These are phyloP conservation scores for Onygenales sp. DNA, from an alignment of 2,329 filamentous ascomycete genomes.

Conservation along the genomic window DNA sequence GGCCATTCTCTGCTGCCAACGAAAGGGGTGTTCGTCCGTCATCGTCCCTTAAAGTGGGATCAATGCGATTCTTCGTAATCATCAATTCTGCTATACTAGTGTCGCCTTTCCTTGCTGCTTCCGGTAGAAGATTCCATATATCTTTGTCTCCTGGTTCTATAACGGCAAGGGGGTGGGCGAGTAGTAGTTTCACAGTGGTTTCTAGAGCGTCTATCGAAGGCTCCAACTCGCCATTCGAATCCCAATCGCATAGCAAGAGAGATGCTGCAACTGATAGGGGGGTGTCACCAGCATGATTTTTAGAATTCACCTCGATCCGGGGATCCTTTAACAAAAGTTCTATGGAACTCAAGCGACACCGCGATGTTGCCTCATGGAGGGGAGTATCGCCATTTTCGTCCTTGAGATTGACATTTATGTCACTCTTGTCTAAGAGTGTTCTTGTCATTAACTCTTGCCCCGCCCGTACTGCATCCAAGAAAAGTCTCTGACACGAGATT, in stretches of 20 bases:
- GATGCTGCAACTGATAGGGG: not conserved
- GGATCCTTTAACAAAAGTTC: not conserved
- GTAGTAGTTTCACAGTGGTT: not conserved
- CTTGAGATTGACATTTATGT: not conserved
- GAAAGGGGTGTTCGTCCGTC: not conserved
- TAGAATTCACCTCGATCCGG: not conserved
- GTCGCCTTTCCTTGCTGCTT: not conserved
- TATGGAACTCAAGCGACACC: not conserved
- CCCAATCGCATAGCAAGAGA: not conserved
- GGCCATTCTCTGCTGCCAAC: not conserved
- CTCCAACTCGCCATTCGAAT: not conserved
- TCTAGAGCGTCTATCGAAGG: not conserved
- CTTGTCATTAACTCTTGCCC: not conserved
- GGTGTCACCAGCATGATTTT: not conserved
- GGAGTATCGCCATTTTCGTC: not conserved
- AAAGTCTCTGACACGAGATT: not conserved
- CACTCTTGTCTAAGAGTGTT: not conserved
- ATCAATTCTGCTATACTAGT: no score
- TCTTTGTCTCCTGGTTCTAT: not conserved
- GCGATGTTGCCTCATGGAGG: not conserved
- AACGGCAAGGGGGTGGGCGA: not conserved
- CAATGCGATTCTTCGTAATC: no score
- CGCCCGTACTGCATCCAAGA: not conserved
- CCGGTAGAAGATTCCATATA: not conserved
- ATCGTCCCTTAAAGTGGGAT: not conserved